Base-by-base conservation (phyloP, 192 early-diverging fungal species). In the Paraglomus occultum region DNA sequence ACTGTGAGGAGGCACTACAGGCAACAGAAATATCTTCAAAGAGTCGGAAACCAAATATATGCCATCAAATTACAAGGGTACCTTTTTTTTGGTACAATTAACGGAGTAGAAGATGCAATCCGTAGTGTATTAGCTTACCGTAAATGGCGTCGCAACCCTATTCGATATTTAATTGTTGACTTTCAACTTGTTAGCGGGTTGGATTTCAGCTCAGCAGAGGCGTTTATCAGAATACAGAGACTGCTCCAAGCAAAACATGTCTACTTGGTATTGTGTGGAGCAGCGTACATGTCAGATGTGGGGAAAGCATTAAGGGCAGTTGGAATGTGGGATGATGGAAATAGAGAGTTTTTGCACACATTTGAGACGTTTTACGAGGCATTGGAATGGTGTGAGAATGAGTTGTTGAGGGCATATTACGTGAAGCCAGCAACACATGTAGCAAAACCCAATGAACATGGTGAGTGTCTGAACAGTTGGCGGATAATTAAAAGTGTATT, bases 61-160 rank as follows among this genome's bases (percentile, higher is more conserved):
- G 88, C 92, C 8, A 84, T 97, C 75, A 90, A 90, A 70, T 74
- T 97, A 55, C 95, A 99, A 76, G 91, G 96, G 18, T 96, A 96
- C 70, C 84, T 99, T 85, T 99, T 99, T 72, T 99, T 97, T 82
- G 96, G 95, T 49, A 95, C 95, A 0, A 92, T 95, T 68, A 90
- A 88, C 62, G 88, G 91, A 66, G 86, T 94, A 14, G 91, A 92
- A 65, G 81, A 79, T 17, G 82, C 79, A n/a, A 89, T 93, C 57
- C 84, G 85, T 52, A 79, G 82, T 22, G 77, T 88, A 54, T 79
- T 92, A 11, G 84, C 83, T 18, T 76, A 85, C 49, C 83, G 85
- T 45, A 82, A 78, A 40, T 90, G 88, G 91, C 81, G 86, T 15
- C 76, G 72, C 44, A 85, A 88, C 17, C 87, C 89, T 1, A 91